Conservation (phyloP, 208 protist species). For the Angomonas ambiguus region DNA sequence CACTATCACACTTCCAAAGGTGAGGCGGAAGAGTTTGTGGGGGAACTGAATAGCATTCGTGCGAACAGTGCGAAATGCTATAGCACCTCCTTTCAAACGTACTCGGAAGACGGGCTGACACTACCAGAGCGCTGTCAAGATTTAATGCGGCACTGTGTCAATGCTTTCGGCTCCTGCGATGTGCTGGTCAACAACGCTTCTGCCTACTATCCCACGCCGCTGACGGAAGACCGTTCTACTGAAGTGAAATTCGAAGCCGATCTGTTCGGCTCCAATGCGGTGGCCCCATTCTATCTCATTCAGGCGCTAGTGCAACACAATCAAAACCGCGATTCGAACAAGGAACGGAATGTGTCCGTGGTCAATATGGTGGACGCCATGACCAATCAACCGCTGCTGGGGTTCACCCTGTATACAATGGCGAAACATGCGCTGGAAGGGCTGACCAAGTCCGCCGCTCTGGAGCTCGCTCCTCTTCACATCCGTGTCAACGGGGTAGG, state of each 20-base stretch:
- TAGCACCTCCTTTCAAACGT: constrained; percentile 21
- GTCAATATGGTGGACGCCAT: constrained; percentile 76
- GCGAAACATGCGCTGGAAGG: constrained; percentile 64
- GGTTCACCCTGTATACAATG: constrained; percentile 77
- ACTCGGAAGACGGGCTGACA: background rate
- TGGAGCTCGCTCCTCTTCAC: constrained; percentile 52
- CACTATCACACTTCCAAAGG: constrained; percentile 42
- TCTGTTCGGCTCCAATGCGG: constrained; percentile 70
- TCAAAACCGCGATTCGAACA: constrained; percentile 10
- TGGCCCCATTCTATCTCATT: constrained; percentile 62
- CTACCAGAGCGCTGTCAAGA: constrained; percentile 31
- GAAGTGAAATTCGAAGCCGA: constrained; percentile 20
- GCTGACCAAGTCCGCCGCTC: constrained; percentile 56
- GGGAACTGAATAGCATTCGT: constrained; percentile 41
- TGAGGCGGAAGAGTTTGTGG: constrained; percentile 35
- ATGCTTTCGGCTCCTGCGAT: constrained; percentile 60
- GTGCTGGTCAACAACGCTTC: constrained; percentile 87
- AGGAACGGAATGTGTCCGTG: constrained; percentile 25
- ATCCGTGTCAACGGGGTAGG: constrained; percentile 76
- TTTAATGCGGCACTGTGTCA: constrained; percentile 43
- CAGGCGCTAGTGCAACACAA: constrained; percentile 40
- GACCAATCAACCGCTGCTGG: constrained; percentile 45
- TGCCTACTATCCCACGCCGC: constrained; percentile 61
- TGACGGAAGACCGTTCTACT: constrained; percentile 17
- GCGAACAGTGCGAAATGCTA: constrained; percentile 28